Conservation (phyloP, 2,329 filamentous ascomycete species). For the Fusarium sp. region DNA sequence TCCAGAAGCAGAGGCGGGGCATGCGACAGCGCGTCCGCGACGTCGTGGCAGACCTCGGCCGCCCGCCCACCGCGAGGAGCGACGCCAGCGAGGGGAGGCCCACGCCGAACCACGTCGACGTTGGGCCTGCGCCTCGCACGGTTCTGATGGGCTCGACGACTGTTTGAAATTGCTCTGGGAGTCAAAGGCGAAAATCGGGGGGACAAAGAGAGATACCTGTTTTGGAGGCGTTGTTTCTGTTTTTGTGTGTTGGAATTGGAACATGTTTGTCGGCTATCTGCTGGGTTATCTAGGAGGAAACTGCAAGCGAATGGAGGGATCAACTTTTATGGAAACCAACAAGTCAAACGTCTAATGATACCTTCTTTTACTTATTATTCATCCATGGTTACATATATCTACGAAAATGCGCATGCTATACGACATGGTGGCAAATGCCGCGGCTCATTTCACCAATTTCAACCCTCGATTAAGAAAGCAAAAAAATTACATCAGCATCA, state of each 20-base stretch:
- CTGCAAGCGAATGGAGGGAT: background rate
- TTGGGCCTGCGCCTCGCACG: slow-evolving; percentile 43
- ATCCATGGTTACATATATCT: background rate
- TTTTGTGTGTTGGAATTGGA: background rate
- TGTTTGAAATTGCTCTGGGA: slow-evolving; percentile 10
- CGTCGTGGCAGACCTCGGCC: slow-evolving; percentile 49
- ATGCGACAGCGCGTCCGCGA: slow-evolving; percentile 50
- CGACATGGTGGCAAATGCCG: background rate
- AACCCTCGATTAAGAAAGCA: background rate
- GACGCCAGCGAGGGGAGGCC: slow-evolving; percentile 49
- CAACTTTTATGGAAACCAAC: background rate
- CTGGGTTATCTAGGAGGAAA: background rate
- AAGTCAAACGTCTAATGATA: background rate
- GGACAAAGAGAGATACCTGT: background rate
- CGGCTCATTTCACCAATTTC: background rate
- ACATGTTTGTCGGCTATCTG: background rate
- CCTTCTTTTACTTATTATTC: background rate
- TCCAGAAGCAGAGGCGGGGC: slow-evolving; percentile 39
- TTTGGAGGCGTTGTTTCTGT: background rate
- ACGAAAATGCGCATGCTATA: background rate
- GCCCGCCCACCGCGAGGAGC: slow-evolving; percentile 48
- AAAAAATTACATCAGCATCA: slow-evolving; percentile 2
- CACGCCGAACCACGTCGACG: slow-evolving; percentile 45
- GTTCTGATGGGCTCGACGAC: slow-evolving; percentile 39
- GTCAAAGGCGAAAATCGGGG: background rate